These are phyloP conservation scores for Kazachstania martiniae DNA, from an alignment of 805 yeast genomes.

Conservation along the genomic window DNA sequence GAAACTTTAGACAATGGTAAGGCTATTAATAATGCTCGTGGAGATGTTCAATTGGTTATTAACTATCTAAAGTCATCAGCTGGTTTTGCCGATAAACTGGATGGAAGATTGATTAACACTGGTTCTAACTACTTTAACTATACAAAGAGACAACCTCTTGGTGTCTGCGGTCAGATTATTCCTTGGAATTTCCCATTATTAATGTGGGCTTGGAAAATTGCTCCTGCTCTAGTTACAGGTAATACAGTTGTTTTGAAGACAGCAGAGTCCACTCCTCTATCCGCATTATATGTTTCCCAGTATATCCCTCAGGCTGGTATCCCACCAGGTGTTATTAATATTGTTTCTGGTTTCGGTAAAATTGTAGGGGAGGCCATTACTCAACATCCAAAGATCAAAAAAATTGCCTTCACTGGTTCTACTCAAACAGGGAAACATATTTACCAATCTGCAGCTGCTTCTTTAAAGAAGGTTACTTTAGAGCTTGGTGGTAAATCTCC, in stretches of 20 bases:
- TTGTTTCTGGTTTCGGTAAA: constrained; percentile 71
- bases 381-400: constrained; percentile 57
- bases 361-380: constrained; percentile 64
- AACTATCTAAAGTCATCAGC: constrained; percentile 75
- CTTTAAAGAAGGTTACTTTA: constrained; percentile 69
- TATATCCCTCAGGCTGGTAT: constrained; percentile 66
- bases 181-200: constrained; percentile 92
- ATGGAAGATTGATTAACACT: constrained; percentile 48
- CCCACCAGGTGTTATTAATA: constrained; percentile 74
- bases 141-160: constrained; percentile 72
- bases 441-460: constrained; percentile 58
- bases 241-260: constrained; percentile 78
- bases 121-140: constrained; percentile 54
- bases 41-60: constrained; percentile 65
- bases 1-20: constrained; percentile 90
- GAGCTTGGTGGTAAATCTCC: constrained; percentile 91
- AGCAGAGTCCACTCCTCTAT: constrained; percentile 79
- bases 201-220: constrained; percentile 81
- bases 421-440: constrained; percentile 72
- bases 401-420: constrained; percentile 83
- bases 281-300: constrained; percentile 59
- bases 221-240: constrained; percentile 81
- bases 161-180: constrained; percentile 81
- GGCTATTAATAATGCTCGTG: constrained; percentile 58
- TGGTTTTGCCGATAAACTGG: constrained; percentile 65